Evolutionary conservation across 2,329 filamentous ascomycete genomes (phyloP).

Genomic region (Pseudogymnoascus sp.): DNA sequence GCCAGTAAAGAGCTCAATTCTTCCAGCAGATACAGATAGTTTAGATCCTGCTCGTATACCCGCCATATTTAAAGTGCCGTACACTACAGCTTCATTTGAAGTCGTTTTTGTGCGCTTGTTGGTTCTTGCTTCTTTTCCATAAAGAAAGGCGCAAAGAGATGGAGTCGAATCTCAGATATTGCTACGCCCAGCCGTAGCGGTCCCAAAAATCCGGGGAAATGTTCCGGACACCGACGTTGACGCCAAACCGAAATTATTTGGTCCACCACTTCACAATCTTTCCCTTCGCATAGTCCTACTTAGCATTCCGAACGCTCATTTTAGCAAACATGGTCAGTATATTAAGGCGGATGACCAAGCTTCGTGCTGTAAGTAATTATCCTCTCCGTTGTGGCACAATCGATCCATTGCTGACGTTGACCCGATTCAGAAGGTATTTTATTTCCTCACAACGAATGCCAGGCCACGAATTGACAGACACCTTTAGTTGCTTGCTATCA

Average conservation of each 20-base stretch:
- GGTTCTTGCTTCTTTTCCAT: not conserved
- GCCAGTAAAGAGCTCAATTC: slow-evolving; percentile 10
- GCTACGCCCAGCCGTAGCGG: not conserved
- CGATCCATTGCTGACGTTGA: slow-evolving; percentile 16
- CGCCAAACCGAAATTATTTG: slow-evolving; percentile 7
- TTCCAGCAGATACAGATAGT: slow-evolving; percentile 1
- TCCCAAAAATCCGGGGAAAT: slow-evolving; percentile 4
- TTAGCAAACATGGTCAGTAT: slow-evolving; percentile 44
- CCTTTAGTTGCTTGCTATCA: slow-evolving; percentile 62
- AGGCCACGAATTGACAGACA: slow-evolving; percentile 16
- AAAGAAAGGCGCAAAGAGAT: not conserved
- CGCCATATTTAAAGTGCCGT: not conserved
- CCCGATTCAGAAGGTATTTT: slow-evolving; percentile 25
- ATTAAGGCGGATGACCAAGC: slow-evolving; percentile 63
- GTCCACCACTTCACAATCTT: not conserved
- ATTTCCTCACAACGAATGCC: not conserved
- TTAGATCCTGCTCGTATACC: slow-evolving; percentile 5
- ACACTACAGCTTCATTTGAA: slow-evolving; percentile 4
- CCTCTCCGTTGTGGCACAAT: slow-evolving; percentile 13
- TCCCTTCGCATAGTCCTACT: not conserved
- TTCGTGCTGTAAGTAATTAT: slow-evolving; percentile 56
- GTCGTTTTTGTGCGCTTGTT: not conserved
- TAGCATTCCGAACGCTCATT: not conserved
- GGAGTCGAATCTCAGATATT: not conserved
- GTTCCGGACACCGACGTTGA: not conserved